Conservation (phyloP, 345 rosid species). For the Bruguiera sexangula region DNA sequence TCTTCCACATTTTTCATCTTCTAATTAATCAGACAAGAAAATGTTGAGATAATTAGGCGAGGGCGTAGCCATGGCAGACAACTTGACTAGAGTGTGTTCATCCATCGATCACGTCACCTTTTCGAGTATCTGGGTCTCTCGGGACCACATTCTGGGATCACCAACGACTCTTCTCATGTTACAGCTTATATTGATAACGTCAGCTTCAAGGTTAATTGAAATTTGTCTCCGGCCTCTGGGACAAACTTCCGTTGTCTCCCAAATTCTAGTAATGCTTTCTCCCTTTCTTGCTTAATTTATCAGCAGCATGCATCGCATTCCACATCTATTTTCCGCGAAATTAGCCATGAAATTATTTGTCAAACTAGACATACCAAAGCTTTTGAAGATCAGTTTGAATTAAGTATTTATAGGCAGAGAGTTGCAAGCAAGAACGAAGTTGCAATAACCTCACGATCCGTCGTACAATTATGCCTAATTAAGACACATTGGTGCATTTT, state of each 20-base stretch:
- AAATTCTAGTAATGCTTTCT: constrained; percentile 25
- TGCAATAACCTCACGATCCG: too few species aligned
- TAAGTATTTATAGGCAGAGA: too few species aligned
- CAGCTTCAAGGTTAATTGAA: constrained; percentile 16
- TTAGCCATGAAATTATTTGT: too few species aligned
- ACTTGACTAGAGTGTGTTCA: constrained; percentile 14
- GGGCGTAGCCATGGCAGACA: constrained; percentile 1
- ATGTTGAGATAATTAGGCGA: too few species aligned
- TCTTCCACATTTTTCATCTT: background rate
- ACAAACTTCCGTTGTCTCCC: constrained; percentile 23
- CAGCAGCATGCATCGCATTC: background rate
- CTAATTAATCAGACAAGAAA: too few species aligned
- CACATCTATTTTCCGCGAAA: too few species aligned
- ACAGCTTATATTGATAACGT: constrained; percentile 19
- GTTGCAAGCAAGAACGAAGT: too few species aligned
- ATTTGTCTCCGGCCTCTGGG: constrained; percentile 21
- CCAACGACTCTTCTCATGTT: constrained; percentile 21
- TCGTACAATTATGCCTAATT: too few species aligned
- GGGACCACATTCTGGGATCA: background rate
- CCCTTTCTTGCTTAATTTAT: background rate
- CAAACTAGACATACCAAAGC: too few species aligned
- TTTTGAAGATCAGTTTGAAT: too few species aligned
- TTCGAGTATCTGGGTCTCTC: constrained; percentile 10
- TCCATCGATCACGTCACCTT: background rate
- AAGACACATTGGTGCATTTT: too few species aligned